Evolutionary conservation across 116 monocot genomes (phyloP).

Genomic region (Papilionanthe hybrid): DNA sequence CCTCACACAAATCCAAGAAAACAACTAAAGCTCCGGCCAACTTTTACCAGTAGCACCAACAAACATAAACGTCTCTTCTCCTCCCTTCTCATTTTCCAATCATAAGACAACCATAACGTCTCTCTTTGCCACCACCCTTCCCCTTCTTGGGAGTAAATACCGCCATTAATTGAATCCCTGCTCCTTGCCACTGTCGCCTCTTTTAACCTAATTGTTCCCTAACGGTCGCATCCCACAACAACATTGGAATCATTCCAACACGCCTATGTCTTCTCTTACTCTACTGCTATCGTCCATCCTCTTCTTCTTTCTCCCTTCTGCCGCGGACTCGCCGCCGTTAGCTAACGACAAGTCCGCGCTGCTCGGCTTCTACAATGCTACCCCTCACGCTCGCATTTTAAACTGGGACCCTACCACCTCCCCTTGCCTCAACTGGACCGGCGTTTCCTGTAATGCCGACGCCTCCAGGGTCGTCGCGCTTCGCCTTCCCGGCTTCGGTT

Average conservation of each 20-base stretch:
- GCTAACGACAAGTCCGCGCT: slow-evolving; percentile 20
- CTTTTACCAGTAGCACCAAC: too few relatives aligned
- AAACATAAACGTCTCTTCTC: too few relatives aligned
- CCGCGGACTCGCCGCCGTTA: not conserved
- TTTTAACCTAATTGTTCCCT: not conserved
- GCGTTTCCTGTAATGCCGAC: slow-evolving; percentile 24
- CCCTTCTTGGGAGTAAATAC: not conserved
- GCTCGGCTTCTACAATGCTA: slow-evolving; percentile 22
- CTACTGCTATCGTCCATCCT: not conserved
- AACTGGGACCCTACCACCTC: slow-evolving; percentile 18
- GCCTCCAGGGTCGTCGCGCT: slow-evolving; percentile 24
- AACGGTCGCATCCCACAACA: not conserved
- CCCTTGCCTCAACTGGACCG: slow-evolving; percentile 28
- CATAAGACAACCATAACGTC: too few relatives aligned
- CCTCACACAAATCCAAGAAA: too few relatives aligned
- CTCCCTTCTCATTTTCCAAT: too few relatives aligned
- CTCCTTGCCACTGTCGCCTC: not conserved
- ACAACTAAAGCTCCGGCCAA: too few relatives aligned
- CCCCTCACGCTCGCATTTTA: slow-evolving; percentile 15
- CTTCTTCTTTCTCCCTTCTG: not conserved
- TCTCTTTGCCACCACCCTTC: not conserved
- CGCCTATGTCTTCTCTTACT: not conserved
- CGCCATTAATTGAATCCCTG: not conserved
- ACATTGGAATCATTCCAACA: not conserved
- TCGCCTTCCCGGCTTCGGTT: slow-evolving; percentile 25